These are phyloP conservation scores for Kernera saxatilis DNA, from an alignment of 345 rosid species.

Conservation along the genomic window DNA sequence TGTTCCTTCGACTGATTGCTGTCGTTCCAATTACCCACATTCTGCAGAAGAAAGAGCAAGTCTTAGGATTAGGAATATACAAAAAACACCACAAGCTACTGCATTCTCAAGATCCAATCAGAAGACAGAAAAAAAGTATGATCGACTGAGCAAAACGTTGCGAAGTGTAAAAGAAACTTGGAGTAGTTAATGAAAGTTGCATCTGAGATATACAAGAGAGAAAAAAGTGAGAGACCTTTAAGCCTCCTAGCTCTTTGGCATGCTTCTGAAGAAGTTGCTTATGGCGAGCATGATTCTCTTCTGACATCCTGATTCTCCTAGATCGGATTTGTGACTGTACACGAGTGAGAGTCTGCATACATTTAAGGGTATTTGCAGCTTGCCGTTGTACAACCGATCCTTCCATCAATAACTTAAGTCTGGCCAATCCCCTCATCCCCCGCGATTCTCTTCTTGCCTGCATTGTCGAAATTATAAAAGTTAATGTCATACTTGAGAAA, in stretches of 20 bases:
- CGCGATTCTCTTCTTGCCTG: constrained; percentile 72
- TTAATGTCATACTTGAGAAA: neutral
- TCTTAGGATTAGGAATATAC: neutral
- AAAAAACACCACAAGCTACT: neutral
- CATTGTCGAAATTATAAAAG: constrained; percentile 12
- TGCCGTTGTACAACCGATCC: constrained; percentile 74
- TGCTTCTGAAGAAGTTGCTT: constrained; percentile 81
- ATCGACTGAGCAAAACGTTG: neutral
- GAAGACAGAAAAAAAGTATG: neutral
- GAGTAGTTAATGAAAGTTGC: neutral
- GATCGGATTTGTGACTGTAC: constrained; percentile 74
- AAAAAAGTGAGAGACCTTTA: constrained; percentile 22
- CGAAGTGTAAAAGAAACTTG: neutral
- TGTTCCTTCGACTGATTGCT: constrained; percentile 84
- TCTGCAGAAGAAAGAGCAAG: constrained; percentile 33
- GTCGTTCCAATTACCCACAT: constrained; percentile 79
- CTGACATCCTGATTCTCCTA: constrained; percentile 70
- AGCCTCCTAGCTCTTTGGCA: constrained; percentile 50
- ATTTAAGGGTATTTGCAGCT: constrained; percentile 61
- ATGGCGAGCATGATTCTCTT: constrained; percentile 89
- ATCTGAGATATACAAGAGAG: neutral
- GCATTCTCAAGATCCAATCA: neutral
- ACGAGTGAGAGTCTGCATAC: constrained; percentile 84
- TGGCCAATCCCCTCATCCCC: constrained; percentile 63
- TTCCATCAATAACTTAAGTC: constrained; percentile 71